Base-by-base conservation (phyloP, 2,329 filamentous ascomycete genomes). In the Claviceps sp. region DNA sequence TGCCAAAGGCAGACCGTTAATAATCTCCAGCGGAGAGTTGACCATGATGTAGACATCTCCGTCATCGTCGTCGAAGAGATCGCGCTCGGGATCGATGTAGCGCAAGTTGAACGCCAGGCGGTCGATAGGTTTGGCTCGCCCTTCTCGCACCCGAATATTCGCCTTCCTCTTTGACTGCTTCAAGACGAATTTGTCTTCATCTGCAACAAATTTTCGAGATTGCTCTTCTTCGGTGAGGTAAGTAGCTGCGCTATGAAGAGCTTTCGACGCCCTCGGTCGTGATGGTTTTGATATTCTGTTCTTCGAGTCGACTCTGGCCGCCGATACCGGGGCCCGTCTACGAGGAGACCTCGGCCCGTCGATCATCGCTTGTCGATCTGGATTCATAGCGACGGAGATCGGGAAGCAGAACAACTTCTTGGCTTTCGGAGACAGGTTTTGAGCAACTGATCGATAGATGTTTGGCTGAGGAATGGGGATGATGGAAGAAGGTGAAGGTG, bases 141-240 rank as follows among this genome's bases (percentile, higher is more conserved):
- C 86, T 67, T 94, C 90, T 60, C 89, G 87, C 46, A 97, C 89
- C 42, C 93, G 85, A 59, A 98, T 94, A 58, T 90, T 87, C 43
- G 93, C 91, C 73, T 96, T 97, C 74, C 94, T 97, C 76, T 97
- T 98, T 47, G 91, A 86, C 70, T 98, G 93, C 68, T 89, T 90
- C 62, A 98, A 73, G 52, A 97, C 93, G 63, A 98, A 98, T 57
- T 85, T 84, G 71, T 98, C 93, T 67, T 98, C 93, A 61, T 95
- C 87, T 50, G 91, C 87, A 20, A 97, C 87, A 76, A 93, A 98
- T 63, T 85, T 78, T 26, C 82, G 76, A 58, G 83, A 85, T 63
- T 88, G 84, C 63, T 90, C 84, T 61, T 89, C 86, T 63, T 88
- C 80, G 53, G 84, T 85, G 55, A 87, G 69, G 59, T 76, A 78